These are phyloP conservation scores for Yamadazyma sp. DNA, from an alignment of 805 yeast species.

Conservation along the genomic window DNA sequence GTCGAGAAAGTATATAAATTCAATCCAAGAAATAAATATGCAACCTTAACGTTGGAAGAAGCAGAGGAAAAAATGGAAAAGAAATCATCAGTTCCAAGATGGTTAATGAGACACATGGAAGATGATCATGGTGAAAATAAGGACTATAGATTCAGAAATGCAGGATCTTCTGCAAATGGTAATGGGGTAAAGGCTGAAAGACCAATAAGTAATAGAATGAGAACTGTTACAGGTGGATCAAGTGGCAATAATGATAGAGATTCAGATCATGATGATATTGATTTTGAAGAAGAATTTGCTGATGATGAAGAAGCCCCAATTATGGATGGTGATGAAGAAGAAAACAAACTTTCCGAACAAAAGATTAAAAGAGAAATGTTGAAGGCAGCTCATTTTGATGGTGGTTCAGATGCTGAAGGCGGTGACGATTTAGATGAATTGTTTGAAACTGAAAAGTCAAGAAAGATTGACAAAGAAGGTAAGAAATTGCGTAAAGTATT, in stretches of 20 bases:
- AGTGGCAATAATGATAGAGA: conserved; percentile 46
- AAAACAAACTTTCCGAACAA: conserved; percentile 82
- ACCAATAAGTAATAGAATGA: conserved; percentile 19
- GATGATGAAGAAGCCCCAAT: conserved; percentile 99
- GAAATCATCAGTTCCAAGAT: conserved; percentile 74
- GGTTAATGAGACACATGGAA: conserved; percentile 91
- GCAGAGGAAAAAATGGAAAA: conserved; percentile 94
- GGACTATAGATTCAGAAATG: conserved; percentile 46
- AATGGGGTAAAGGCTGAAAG: conserved; percentile 8
- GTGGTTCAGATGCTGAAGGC: conserved; percentile 46
- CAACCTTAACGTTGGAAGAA: conserved; percentile 91
- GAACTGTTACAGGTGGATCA: conserved; percentile 43
- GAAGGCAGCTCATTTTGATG: conserved; percentile 72
- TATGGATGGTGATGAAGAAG: conserved; percentile 94
- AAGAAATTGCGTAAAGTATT: conserved; percentile 79
- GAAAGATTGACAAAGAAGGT: conserved; percentile 88
- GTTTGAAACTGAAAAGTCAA: conserved; percentile 55
- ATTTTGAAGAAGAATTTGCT: conserved; percentile 94
- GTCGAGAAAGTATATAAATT: conserved; percentile 92
- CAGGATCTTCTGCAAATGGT: conserved; percentile 7
- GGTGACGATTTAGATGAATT: conserved; percentile 67
- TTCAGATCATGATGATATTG: conserved; percentile 88
- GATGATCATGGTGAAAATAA: conserved; percentile 46
- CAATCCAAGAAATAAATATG: conserved; percentile 89
- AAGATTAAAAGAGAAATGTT: conserved; percentile 83